These are phyloP conservation scores for Penicillium subrubescens DNA, from an alignment of 495 filamentous ascomycete species.

Conservation along the genomic window DNA sequence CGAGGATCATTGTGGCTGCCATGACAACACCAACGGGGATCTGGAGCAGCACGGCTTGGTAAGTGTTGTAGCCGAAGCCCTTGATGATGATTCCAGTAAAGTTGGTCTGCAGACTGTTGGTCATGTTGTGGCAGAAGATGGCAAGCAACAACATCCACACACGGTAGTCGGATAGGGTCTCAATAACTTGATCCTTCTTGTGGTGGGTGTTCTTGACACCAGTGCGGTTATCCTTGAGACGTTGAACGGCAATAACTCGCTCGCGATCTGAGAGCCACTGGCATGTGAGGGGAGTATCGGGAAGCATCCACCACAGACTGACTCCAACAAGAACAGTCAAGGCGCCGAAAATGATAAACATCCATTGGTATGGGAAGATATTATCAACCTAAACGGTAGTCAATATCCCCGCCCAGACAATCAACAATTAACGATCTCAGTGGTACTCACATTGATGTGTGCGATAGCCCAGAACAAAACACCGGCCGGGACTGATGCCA, in stretches of 20 bases:
- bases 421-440: not conserved
- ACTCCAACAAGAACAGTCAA: not conserved
- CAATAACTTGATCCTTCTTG: slow-evolving; percentile 33
- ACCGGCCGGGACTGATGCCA: not conserved
- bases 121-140: slow-evolving; percentile 43
- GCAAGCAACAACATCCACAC: slow-evolving; percentile 31
- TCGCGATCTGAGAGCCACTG: not conserved
- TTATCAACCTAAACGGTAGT: not conserved
- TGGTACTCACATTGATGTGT: not conserved
- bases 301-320: not conserved
- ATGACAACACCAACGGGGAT: slow-evolving; percentile 60
- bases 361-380: not conserved
- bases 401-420: not conserved
- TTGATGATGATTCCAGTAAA: slow-evolving; percentile 52
- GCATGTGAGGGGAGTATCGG: not conserved
- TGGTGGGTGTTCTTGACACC: slow-evolving; percentile 48
- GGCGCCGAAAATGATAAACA: not conserved
- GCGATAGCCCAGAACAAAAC: not conserved
- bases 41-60: slow-evolving; percentile 59
- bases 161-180: slow-evolving; percentile 30
- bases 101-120: slow-evolving; percentile 60
- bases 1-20: slow-evolving; percentile 52
- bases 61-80: slow-evolving; percentile 45
- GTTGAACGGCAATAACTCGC: not conserved
- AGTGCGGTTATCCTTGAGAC: slow-evolving; percentile 52